A percentile compares a stretch with the other conserved stretches of the same genome.
Evolutionary conservation across 768 basidiomycete genomes (phyloP).

Genomic region (Gautieria morchelliformis): DNA sequence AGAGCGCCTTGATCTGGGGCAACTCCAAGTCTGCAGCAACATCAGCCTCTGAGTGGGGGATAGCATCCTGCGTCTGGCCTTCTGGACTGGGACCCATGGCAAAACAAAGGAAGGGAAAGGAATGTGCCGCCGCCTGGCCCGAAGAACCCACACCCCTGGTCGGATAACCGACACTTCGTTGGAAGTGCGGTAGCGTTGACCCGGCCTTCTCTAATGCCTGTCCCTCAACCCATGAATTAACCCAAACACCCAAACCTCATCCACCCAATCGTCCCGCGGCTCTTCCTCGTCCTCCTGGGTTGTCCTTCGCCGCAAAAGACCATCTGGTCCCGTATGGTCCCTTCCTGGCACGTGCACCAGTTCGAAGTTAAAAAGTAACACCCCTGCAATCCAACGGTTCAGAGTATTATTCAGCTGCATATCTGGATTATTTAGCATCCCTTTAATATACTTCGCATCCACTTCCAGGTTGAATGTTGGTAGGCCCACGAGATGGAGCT

Average conservation of each 20-base stretch:
- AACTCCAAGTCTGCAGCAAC: too few species aligned
- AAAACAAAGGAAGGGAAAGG: too few species aligned
- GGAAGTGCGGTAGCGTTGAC: neutral
- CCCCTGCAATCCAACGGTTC: neutral
- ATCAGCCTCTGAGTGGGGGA: too few species aligned
- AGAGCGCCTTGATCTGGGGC: too few species aligned
- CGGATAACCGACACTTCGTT: too few species aligned
- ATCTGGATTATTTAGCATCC: constrained; percentile 18
- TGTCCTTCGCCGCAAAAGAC: constrained; percentile 11
- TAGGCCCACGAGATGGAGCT: constrained; percentile 23
- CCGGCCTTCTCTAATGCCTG: neutral
- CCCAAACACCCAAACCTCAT: constrained; percentile 3
- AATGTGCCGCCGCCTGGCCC: too few species aligned
- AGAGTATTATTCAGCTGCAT: neutral
- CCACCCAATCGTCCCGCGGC: constrained; percentile 4
- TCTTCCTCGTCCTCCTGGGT: constrained; percentile 1
- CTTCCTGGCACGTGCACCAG: constrained; percentile 19
- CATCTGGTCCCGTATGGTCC: constrained; percentile 14
- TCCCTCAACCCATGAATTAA: neutral
- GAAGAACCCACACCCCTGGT: too few species aligned
- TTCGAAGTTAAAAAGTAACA: neutral
- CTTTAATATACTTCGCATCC: constrained; percentile 21
- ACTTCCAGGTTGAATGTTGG: constrained; percentile 20
- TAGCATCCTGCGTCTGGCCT: too few species aligned
- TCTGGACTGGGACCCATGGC: too few species aligned